Percentiles rank a stretch among this genome's conserved stretches.
Conservation (phyloP, 345 rosid genomes). For the Raphanus sativus region DNA sequence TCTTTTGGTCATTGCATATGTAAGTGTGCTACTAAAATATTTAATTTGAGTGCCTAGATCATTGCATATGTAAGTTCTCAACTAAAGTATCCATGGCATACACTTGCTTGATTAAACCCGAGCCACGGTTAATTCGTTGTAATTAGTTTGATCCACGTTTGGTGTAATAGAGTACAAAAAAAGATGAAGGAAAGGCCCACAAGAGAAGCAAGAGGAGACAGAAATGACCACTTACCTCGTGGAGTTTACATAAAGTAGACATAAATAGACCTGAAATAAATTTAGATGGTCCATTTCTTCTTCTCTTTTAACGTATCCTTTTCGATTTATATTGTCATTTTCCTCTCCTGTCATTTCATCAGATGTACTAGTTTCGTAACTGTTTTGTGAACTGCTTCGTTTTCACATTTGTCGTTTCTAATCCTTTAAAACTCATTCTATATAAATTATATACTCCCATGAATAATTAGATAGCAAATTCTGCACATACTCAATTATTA, state of each 20-base stretch:
- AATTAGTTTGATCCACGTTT: neutral
- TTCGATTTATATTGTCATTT: conserved; percentile 25
- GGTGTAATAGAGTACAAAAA: neutral
- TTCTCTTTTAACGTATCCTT: conserved; percentile 5
- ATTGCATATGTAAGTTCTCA: too few relatives aligned
- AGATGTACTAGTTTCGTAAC: conserved; percentile 2
- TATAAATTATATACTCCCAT: too few relatives aligned
- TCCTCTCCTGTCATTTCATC: conserved; percentile 33
- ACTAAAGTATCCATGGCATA: neutral
- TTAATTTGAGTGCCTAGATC: neutral
- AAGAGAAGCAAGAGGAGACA: conserved; percentile 32
- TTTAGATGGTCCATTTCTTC: conserved; percentile 25
- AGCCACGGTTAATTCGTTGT: neutral
- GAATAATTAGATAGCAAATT: neutral
- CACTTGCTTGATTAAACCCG: neutral
- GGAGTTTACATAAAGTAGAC: conserved; percentile 31
- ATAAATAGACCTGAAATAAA: conserved; percentile 26
- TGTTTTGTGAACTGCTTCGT: conserved; percentile 16
- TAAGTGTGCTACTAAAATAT: neutral
- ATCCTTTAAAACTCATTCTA: neutral
- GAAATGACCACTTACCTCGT: conserved; percentile 36
- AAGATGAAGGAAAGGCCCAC: conserved; percentile 22
- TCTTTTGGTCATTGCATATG: neutral
- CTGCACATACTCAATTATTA: conserved; percentile 6
- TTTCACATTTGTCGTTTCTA: neutral